Percentiles rank a stretch among this genome's conserved stretches.
These are phyloP conservation scores for Ehretia macrophylla DNA, from an alignment of 257 asterid genomes.

Conservation along the genomic window DNA sequence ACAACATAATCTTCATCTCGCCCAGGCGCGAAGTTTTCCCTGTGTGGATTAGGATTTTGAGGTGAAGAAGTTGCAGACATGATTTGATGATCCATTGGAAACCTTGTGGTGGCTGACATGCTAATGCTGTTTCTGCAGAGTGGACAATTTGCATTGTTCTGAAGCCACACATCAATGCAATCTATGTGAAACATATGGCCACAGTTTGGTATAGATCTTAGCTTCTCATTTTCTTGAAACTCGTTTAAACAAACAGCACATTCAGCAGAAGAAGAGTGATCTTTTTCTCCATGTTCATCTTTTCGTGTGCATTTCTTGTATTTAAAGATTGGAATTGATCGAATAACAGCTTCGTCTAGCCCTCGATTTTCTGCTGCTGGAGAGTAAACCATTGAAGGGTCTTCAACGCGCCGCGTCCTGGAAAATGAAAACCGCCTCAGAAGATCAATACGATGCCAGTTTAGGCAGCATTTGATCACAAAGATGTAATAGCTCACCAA, in stretches of 20 bases:
- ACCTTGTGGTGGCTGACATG: slow-evolving; percentile 40
- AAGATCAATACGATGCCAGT: slow-evolving; percentile 77
- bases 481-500: slow-evolving; percentile 88
- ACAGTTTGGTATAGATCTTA: slow-evolving; percentile 66
- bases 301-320: slow-evolving; percentile 31
- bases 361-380: slow-evolving; percentile 53
- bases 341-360: slow-evolving; percentile 52
- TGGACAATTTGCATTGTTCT: slow-evolving; percentile 83
- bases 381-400: slow-evolving; percentile 28
- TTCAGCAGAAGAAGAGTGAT: slow-evolving; percentile 17
- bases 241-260: slow-evolving; percentile 85
- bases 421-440: slow-evolving; percentile 56
- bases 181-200: slow-evolving; percentile 73
- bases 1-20: slow-evolving; percentile 75
- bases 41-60: slow-evolving; percentile 21
- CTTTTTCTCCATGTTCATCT: background rate
- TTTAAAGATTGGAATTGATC: slow-evolving; percentile 58
- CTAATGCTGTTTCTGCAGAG: slow-evolving; percentile 67
- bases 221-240: slow-evolving; percentile 57
- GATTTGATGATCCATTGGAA: slow-evolving; percentile 19
- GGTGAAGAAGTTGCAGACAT: slow-evolving; percentile 27
- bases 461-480: slow-evolving; percentile 85
- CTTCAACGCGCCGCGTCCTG: slow-evolving; percentile 34
- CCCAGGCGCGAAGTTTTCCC: slow-evolving; percentile 13
- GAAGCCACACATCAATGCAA: slow-evolving; percentile 93